Base-by-base conservation (phyloP, 495 filamentous ascomycete genomes). In the Hypoxylon lienhwacheense region DNA sequence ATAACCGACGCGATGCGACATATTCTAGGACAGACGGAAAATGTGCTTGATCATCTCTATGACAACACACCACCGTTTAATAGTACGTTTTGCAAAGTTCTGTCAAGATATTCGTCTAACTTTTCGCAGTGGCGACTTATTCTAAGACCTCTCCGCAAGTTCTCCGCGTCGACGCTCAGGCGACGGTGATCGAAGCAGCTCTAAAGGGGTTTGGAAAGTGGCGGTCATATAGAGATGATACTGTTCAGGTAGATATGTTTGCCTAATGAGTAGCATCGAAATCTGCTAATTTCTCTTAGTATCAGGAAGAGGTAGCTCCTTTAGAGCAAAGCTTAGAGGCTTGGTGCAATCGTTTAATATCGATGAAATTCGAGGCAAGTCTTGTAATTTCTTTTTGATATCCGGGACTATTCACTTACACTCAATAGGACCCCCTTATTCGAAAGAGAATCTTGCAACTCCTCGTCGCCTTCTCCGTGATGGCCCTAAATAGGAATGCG, bases 161-260 rank as follows among this genome's bases (percentile, higher is more conserved):
- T 2, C 80, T 98, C 63, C 82, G 81, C 7, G 83, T 92, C 2
- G 93, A 98, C 68, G 88, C 90, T 6, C 90, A 96, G 56, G 89
- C 90, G 49, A 87, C 88, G 3, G 88, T 97, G 3, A 85, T 97
- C 0, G 89, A 96, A 69, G 87, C 91, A n/a, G 87, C 89, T 4
- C 70, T 97, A 32, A 96, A 90, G 65, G 93, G 93, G 5, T 96
- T 88, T 59, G 80, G 84, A 45, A 89, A 86, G 68, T 97, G 91
- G 91, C 73, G 86, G 7, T 73, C 80, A 41, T 77, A 74, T 8
- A 77, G 67, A 58, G 75, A 78, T 56, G 82, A 73, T 3, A 76
- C 82, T 35, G 69, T 79, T 65, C 82, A 86, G 36, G 70, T 72
- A 61, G 47, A 66, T 77, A 77, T 68, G 47, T 67, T 48, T 24